phyloP scores from a whole-genome alignment of 2,329 filamentous ascomycete genomes.

The Magnaporthales sp. region DNA sequence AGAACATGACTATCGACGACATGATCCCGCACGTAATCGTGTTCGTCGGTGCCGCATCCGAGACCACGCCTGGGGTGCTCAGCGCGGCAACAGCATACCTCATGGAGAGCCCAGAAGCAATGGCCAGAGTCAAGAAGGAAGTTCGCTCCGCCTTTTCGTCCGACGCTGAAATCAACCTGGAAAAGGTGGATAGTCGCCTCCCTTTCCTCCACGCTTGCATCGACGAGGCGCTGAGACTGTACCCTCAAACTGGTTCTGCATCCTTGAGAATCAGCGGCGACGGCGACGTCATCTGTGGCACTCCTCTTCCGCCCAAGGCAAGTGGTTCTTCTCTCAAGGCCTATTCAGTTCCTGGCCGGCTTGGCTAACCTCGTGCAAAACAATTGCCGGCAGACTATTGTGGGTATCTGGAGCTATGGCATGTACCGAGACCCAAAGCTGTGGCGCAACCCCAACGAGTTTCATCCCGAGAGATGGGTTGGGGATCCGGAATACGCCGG shows the following conservation, averaged over 20 bases:
- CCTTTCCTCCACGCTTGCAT: conserved; percentile 11
- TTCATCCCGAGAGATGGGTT: conserved; percentile 25
- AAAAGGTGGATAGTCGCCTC: conserved; percentile 4
- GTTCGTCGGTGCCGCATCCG: conserved; percentile 29
- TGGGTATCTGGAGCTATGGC: neutral
- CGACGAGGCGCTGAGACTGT: conserved; percentile 13
- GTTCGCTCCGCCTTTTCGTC: conserved; percentile 17
- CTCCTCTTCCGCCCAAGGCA: neutral
- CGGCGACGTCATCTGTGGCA: neutral
- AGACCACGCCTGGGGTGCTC: conserved; percentile 58
- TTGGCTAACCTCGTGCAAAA: neutral
- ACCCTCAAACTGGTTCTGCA: conserved; percentile 9
- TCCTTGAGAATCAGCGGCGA: neutral
- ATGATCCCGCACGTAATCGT: neutral
- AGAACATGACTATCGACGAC: neutral
- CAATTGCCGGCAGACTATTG: neutral
- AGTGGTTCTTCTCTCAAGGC: neutral
- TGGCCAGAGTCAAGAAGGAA: conserved; percentile 16
- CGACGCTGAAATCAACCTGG: conserved; percentile 17
- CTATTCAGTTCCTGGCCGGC: neutral
- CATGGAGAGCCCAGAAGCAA: conserved; percentile 13
- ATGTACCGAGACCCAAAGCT: neutral
- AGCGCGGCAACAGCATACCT: conserved; percentile 49
- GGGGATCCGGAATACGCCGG: conserved; percentile 21
- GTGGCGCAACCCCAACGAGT: conserved; percentile 14